phyloP scores from a whole-genome alignment of 2,329 filamentous ascomycete genomes.

The Neurospora crassa region DNA sequence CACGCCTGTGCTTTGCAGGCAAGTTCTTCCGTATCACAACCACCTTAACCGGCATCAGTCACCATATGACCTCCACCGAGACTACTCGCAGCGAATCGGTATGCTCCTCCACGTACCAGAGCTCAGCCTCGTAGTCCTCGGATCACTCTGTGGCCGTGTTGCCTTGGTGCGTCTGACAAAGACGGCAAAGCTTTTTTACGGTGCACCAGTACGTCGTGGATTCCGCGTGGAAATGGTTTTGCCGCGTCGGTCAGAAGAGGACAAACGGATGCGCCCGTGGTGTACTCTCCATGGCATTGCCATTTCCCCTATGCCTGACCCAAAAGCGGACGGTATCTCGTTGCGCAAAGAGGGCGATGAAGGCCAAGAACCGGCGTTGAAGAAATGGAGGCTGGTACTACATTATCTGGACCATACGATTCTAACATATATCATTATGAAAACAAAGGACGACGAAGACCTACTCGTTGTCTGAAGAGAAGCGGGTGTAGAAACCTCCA shows the following conservation, averaged over 20 bases:
- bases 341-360: conserved; percentile 10
- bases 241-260: conserved; percentile 38
- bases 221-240: conserved; percentile 47
- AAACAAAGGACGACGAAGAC: conserved; percentile 9
- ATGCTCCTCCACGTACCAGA: conserved; percentile 58
- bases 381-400: conserved; percentile 58
- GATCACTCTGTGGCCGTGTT: conserved; percentile 56
- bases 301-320: conserved; percentile 50
- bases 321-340: conserved; percentile 20
- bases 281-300: conserved; percentile 58
- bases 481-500: background rate
- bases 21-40: conserved; percentile 24
- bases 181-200: conserved; percentile 20
- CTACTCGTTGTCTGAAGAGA: conserved; percentile 14
- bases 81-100: conserved; percentile 43
- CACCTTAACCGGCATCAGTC: conserved; percentile 11
- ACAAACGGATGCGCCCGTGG: conserved; percentile 30
- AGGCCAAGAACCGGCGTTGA: conserved; percentile 13
- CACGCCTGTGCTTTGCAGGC: conserved; percentile 20
- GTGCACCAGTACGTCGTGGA: conserved; percentile 25
- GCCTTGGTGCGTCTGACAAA: conserved; percentile 51
- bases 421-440: conserved; percentile 55
- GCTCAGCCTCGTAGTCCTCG: conserved; percentile 59
- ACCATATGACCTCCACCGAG: conserved; percentile 23
- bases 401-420: conserved; percentile 63